Evolutionary conservation across 331 rosid genomes (phyloP).

Genomic region (Pyracantha coccinea): DNA sequence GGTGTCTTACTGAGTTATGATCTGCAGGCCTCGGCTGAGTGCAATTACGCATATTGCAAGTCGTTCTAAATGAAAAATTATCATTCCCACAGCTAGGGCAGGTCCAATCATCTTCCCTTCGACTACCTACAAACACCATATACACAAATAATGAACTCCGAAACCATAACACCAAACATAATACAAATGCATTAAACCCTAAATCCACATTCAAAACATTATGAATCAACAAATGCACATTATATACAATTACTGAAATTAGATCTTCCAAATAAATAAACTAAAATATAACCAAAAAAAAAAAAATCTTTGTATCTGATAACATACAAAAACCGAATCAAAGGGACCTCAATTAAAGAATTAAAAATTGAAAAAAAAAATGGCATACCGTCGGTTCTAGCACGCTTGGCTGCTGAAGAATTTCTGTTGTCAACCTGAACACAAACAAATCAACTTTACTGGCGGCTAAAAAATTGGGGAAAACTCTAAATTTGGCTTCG

Average conservation of each 20-base stretch:
- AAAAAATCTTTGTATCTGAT: background rate
- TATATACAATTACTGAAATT: background rate
- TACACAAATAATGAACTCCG: background rate
- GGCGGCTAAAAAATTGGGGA: background rate
- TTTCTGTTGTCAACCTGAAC: conserved; percentile 85
- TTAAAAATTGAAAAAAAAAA: background rate
- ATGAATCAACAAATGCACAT: background rate
- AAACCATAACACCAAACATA: background rate
- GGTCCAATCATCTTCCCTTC: conserved; percentile 99
- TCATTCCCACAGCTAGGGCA: conserved; percentile 98
- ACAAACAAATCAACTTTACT: background rate
- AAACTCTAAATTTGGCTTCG: conserved; percentile 4
- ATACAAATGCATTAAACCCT: background rate
- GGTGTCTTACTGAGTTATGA: conserved; percentile 63
- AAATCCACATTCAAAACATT: background rate
- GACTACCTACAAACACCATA: conserved; percentile 59
- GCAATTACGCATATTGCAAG: conserved; percentile 99
- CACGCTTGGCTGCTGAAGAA: conserved; percentile 98
- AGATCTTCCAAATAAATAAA: background rate
- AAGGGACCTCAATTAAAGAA: background rate
- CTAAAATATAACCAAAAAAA: background rate
- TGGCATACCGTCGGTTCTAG: conserved; percentile 86
- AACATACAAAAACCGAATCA: background rate
- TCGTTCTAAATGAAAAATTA: conserved; percentile 93
- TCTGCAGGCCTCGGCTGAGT: conserved; percentile 99